Base-by-base conservation (phyloP, 352 stramenopile genomes). In the Phytophthora fragariaefolia region DNA sequence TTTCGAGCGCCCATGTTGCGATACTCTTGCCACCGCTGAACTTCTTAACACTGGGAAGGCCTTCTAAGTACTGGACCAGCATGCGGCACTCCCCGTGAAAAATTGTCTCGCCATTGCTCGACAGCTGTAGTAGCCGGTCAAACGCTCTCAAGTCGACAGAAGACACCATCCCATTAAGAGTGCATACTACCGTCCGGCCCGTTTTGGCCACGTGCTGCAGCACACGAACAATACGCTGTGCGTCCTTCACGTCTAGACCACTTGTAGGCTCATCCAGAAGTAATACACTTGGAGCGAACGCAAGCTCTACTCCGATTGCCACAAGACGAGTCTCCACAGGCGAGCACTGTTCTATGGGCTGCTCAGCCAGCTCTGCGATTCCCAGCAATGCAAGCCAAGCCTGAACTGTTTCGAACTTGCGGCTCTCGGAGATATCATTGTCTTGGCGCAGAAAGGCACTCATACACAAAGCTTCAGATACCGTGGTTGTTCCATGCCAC, bases 261-360 rank as follows among this genome's bases (percentile, higher is more conserved):
- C 30, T 62, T 8, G 65, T 77, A 42, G 64, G 59, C 22, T 70
- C 56, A 42, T 73, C 55, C 43, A 74, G 28, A 48, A 77, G 56
- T 27, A 77, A 46, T 10, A 74, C 50, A 15, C 50, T 66, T 45
- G 63, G 63, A 6, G 49, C 27, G 15, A 69, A 59, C 20, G 56
- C 69, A 45, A 74, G 59, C 48, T 77, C 69, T 7, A 77, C 42
- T 17, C 65, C 70, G 48, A 77, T 69, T 26, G 59, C 59, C 17
- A 74, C 65, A 9, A 73, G 65, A 24, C 65, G 64, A 55, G 30
- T 32, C 47, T 74, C 58, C 30, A 63, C 56, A 4, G 17, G 17
- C 34, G 55, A 66, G 43, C 63, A 71, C 18, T 38, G 55, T 10
- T 52, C 43, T 13, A 77, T 58, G 4, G 32, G 20, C 13, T 56